Conservation (phyloP, 192 early-diverging fungal species). For the Mortierella alpina region DNA sequence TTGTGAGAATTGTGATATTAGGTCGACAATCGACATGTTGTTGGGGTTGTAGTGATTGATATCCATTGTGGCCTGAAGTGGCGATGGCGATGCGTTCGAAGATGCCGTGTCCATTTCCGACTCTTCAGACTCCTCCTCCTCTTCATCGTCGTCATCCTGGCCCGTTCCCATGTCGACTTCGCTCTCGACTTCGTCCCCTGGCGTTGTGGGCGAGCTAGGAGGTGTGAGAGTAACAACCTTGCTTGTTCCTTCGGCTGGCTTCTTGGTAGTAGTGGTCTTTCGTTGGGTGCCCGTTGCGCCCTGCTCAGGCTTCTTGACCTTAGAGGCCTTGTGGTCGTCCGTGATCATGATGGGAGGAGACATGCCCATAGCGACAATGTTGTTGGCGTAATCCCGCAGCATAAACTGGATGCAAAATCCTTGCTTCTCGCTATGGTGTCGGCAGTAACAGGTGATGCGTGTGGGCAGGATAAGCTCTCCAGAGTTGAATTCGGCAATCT, state of each 20-base stretch:
- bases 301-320: constrained; percentile 62
- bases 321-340: constrained; percentile 95
- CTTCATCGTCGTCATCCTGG: constrained; percentile 39
- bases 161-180: constrained; percentile 45
- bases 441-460: constrained; percentile 96
- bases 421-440: constrained; percentile 93
- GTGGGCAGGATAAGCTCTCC: constrained; percentile 92
- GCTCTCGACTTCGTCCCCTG: constrained; percentile 42
- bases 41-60: constrained; percentile 47
- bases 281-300: constrained; percentile 4
- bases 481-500: constrained; percentile 86
- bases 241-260: constrained; percentile 7
- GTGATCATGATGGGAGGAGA: constrained; percentile 97
- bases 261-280: constrained; percentile 17
- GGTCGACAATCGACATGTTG: constrained; percentile 35
- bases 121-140: constrained; percentile 38
- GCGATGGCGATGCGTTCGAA: constrained; percentile 44
- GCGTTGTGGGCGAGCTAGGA: constrained; percentile 37
- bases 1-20: constrained; percentile 53
- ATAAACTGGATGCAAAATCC: constrained; percentile 92
- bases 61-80: constrained; percentile 44
- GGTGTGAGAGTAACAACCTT: constrained; percentile 50
- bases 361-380: constrained; percentile 79
- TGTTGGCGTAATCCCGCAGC: constrained; percentile 73
- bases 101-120: constrained; percentile 41